Conservation (phyloP, 352 stramenopile genomes). For the Aphanomyces euteiches region DNA sequence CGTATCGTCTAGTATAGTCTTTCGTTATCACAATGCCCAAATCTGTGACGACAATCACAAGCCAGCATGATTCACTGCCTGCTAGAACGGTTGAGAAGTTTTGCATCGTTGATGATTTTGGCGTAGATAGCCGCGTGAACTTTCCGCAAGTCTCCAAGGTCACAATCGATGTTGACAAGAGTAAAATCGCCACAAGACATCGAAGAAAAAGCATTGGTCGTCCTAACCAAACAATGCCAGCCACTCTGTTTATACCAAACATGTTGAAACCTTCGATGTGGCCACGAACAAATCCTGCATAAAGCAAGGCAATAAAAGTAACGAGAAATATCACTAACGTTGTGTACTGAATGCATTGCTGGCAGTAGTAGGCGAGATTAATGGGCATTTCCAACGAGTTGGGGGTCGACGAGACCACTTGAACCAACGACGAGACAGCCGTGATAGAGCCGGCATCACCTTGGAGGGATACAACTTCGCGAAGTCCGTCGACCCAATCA, state of each 20-base stretch:
- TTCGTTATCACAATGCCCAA: slow-evolving; percentile 12
- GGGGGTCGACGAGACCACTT: neutral
- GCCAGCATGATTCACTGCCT: slow-evolving; percentile 16
- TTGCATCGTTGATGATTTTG: neutral
- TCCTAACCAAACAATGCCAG: slow-evolving; percentile 5
- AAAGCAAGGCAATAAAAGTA: neutral
- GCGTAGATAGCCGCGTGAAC: neutral
- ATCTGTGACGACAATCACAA: slow-evolving; percentile 20
- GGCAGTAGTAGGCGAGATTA: neutral
- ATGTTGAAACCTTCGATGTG: slow-evolving; percentile 4
- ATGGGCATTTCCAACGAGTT: slow-evolving; percentile 9
- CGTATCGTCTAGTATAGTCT: slow-evolving; percentile 1
- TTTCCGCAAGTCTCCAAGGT: neutral
- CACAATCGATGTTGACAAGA: neutral
- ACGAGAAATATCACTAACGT: slow-evolving; percentile 10
- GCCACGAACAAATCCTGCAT: neutral
- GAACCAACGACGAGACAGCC: neutral
- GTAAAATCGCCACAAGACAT: neutral
- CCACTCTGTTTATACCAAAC: slow-evolving; percentile 9
- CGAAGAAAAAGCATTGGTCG: slow-evolving; percentile 3
- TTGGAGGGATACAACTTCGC: slow-evolving; percentile 12
- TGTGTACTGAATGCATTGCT: neutral
- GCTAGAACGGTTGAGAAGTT: slow-evolving; percentile 10
- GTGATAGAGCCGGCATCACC: neutral
- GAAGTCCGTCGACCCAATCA: slow-evolving; percentile 12